Base-by-base conservation (phyloP, 768 basidiomycete species). In the Termitomyces sp. region DNA sequence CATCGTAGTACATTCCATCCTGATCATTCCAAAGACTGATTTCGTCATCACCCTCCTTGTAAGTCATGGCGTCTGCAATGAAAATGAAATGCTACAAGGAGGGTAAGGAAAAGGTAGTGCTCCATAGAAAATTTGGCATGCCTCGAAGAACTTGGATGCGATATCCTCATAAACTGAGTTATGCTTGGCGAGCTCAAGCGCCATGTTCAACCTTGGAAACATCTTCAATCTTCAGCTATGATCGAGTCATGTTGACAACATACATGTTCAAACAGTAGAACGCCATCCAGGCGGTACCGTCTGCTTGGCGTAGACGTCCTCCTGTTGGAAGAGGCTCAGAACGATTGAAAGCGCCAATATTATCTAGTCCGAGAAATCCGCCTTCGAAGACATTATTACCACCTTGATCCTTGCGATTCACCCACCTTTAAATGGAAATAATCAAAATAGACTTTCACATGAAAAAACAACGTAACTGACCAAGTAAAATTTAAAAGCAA, bases 241-340 rank as follows among this genome's bases (percentile, higher is more conserved):
- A 39, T 27, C 10, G 30, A 49, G 28, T 9, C 12, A 57, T 35
- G 30, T 50, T 42, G 37, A 34, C 9, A 28, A 64, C 83, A 63
- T 58, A 91, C 97, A 98, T 98, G 67, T 97, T 97, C 56, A 98
- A 72, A 63, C 88, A 94, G 72, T 96, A 99, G 76, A 98, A 99
- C 32, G 94, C 97, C 97, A 99, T 99, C 97, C 97, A 99, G 0
- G 96, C 93, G 6, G 97, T 99, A 9, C 96, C 96, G 68, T 99
- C 97, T 8, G 97, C 94, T 73, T 99, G 97, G 53, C 96, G 94
- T 57, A 99, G 77, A 17, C 75, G 83, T 9, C 97, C 97, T 34
- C 96, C 96, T 5, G 95, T 98, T 7, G 97, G 97, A 25, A 99
- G 73, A 27, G 94, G 91, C 70, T 99, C 97, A 2, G 94, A 97